Evolutionary conservation across 2,329 filamentous ascomycete species (phyloP), one percentile per base, ranked within the genome.

Genomic region (Cytospora paraplurivora): DNA sequence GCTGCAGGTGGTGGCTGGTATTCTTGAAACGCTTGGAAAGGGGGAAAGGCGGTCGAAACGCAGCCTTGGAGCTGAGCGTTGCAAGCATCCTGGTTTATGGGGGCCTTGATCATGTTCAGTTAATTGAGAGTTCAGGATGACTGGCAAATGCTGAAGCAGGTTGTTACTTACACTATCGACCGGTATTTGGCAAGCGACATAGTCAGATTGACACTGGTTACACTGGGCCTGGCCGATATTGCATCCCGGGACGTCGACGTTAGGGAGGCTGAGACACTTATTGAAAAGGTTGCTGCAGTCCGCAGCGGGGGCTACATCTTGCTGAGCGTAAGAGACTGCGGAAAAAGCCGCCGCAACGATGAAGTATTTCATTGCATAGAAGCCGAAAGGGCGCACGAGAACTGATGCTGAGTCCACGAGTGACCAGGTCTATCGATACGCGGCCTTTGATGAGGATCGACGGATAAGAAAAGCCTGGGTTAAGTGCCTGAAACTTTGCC

Each of bases 291-390:
- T 19, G 19, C 33, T 55, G 59, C 59, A 61, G 59, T 61, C 52
- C 19, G 51, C 55, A 51, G 47, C 19, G 33, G n/a, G 37, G 11
- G 51, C 33, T 33, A 55, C 54, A 38, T 61, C 59, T 38, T 55
- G 37, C 59, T 61, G 51, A 2, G 59, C 59, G 8, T 61, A 61
- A 13, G 59, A 55, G 32, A 55, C 59, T n/a, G 59, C 51, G 19
- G 59, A 61, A 6, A 61, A 51, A 32, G 51, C 49, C 41, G 51
- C 59, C 15, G 59, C 59, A 12, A 61, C 41, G 11, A 61, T 38
- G n/a, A 55, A 11, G 38, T 49, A 44, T 51, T 61, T 61, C 59
- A 61, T 61, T 15, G 37, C 38, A 38, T 19, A 21, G 51, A 38
- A 15, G 32, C 55, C 44, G n/a, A 27, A 27, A 27, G 27, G 27